phyloP scores from a whole-genome alignment of 148 eudicot genomes.

The Rhododendron williamsianum region DNA sequence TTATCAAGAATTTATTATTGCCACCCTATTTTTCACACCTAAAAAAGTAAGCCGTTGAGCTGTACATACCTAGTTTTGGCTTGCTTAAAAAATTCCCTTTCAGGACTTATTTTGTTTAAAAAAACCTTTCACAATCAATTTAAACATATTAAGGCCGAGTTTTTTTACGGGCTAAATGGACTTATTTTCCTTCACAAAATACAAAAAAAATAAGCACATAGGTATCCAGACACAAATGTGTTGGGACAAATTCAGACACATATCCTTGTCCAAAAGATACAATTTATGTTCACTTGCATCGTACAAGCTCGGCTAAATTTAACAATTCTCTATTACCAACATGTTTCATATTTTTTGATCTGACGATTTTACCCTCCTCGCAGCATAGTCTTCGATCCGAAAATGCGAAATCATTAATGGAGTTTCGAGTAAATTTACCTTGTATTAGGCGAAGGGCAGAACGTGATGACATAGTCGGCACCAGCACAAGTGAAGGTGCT shows the following conservation, averaged over 20 bases:
- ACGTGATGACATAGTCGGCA: slow-evolving; percentile 59
- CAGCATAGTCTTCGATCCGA: neutral
- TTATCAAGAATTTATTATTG: neutral
- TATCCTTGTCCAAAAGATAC: too few species aligned
- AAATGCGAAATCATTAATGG: neutral
- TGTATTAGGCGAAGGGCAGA: slow-evolving; percentile 64
- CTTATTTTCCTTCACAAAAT: too few species aligned
- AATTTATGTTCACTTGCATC: neutral
- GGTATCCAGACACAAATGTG: neutral
- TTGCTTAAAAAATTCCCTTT: neutral
- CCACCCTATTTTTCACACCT: neutral
- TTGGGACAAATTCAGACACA: neutral
- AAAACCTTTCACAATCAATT: neutral
- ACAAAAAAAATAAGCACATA: neutral
- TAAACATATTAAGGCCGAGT: neutral
- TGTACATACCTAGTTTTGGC: neutral
- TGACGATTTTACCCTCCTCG: neutral
- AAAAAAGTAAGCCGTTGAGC: neutral
- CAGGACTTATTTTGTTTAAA: neutral
- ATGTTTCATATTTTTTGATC: neutral
- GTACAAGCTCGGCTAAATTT: neutral
- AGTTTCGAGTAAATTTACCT: slow-evolving; percentile 36
- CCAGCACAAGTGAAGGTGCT: slow-evolving; percentile 81
- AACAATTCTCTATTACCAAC: neutral
- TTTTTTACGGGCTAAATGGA: too few species aligned